These are phyloP conservation scores for Beauveria rudraprayagi DNA, from an alignment of 2,329 filamentous ascomycete species.

Conservation along the genomic window DNA sequence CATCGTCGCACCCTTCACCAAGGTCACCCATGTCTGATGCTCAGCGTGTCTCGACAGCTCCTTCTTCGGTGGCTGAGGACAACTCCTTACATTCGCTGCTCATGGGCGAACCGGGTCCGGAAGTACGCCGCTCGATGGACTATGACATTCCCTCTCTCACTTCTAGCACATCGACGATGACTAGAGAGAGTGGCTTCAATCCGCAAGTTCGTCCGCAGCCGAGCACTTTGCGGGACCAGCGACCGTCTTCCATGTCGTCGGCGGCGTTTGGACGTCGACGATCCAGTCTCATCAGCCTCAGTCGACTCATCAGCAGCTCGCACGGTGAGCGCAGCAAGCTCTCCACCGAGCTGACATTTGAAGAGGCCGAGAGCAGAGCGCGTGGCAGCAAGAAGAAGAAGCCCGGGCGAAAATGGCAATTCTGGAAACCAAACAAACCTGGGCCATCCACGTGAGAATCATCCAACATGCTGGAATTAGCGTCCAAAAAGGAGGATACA, in stretches of 20 bases:
- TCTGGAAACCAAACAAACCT: slow-evolving; percentile 60
- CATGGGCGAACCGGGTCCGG: slow-evolving; percentile 66
- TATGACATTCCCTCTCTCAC: slow-evolving; percentile 63
- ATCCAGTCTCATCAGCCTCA: slow-evolving; percentile 69
- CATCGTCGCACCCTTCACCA: slow-evolving; percentile 63
- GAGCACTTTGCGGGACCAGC: slow-evolving; percentile 43
- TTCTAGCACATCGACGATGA: slow-evolving; percentile 71
- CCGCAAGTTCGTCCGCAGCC: slow-evolving; percentile 40
- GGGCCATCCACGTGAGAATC: slow-evolving; percentile 19
- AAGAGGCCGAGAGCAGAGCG: slow-evolving; percentile 46
- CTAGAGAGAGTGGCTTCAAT: slow-evolving; percentile 52
- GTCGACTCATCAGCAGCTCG: slow-evolving; percentile 65
- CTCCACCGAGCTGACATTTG: slow-evolving; percentile 56
- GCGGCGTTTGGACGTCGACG: slow-evolving; percentile 60
- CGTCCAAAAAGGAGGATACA: background rate
- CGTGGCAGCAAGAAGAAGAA: slow-evolving; percentile 60
- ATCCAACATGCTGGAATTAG: background rate
- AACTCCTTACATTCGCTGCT: slow-evolving; percentile 62
- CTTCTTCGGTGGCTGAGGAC: slow-evolving; percentile 66
- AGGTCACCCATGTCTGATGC: slow-evolving; percentile 61
- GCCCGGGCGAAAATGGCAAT: slow-evolving; percentile 67
- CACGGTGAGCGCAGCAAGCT: slow-evolving; percentile 70
- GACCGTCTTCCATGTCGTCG: slow-evolving; percentile 54
- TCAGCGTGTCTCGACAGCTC: slow-evolving; percentile 65
- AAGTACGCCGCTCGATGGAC: slow-evolving; percentile 62